These are phyloP conservation scores for Candida pseudofarinosa DNA, from an alignment of 805 yeast species.

Conservation along the genomic window DNA sequence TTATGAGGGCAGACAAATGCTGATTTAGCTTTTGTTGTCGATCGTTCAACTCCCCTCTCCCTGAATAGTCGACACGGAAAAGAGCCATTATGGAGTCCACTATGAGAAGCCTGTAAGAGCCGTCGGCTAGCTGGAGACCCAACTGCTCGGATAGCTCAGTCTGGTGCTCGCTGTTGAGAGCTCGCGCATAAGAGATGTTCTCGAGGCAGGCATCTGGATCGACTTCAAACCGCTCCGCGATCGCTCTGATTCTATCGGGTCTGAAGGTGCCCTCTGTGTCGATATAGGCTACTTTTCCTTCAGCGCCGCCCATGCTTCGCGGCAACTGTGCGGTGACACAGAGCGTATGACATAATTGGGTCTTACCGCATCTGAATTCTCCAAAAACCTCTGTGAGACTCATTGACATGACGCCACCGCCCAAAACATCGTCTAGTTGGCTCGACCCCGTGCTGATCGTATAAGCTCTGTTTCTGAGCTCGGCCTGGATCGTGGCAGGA, in stretches of 20 bases:
- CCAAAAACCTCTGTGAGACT: conserved; percentile 16
- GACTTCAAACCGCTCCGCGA: conserved; percentile 14
- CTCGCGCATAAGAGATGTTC: conserved; percentile 14
- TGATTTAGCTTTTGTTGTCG: conserved; percentile 14
- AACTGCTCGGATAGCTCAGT: conserved; percentile 12
- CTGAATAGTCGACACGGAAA: conserved; percentile 13
- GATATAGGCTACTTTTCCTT: conserved; percentile 14
- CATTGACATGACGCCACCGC: conserved; percentile 15
- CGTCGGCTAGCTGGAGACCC: conserved; percentile 12
- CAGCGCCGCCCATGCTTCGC: conserved; percentile 14
- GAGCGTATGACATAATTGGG: conserved; percentile 15
- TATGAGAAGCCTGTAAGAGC: conserved; percentile 10
- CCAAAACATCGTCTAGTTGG: conserved; percentile 14
- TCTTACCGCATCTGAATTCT: conserved; percentile 16
- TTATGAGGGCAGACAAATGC: conserved; percentile 10
- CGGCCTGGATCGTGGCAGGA: conserved; percentile 12
- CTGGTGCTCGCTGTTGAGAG: conserved; percentile 15
- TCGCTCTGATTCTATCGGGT: conserved; percentile 13
- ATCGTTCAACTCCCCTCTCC: conserved; percentile 15
- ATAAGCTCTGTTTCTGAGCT: conserved; percentile 10
- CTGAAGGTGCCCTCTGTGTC: conserved; percentile 16
- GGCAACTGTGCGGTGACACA: conserved; percentile 16
- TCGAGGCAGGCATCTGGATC: conserved; percentile 14
- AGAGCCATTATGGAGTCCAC: conserved; percentile 15
- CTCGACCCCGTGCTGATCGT: conserved; percentile 11